phyloP scores from a whole-genome alignment of 1,139 yeast species.

The Casaregolazyma lundiana region DNA sequence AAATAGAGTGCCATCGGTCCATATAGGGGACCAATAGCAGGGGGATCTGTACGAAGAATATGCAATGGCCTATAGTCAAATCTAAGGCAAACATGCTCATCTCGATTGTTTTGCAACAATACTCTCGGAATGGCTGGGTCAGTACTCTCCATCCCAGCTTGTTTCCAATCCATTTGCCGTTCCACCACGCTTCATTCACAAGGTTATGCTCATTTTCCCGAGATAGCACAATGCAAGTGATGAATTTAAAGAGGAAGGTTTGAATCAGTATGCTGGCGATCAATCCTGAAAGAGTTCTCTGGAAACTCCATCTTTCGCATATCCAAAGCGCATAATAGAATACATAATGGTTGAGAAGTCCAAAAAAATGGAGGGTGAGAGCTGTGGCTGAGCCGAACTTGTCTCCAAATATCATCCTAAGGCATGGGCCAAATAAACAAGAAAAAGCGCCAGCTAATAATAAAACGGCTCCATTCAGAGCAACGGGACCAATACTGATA shows the following conservation, averaged over 20 bases:
- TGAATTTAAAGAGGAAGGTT: conserved; percentile 45
- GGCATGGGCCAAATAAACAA: conserved; percentile 53
- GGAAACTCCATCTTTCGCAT: conserved; percentile 59
- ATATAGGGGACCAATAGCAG: conserved; percentile 61
- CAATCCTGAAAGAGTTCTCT: conserved; percentile 53
- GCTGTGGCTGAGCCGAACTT: conserved; percentile 75
- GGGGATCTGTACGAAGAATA: conserved; percentile 60
- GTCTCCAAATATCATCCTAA: conserved; percentile 45
- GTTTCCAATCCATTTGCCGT: conserved; percentile 67
- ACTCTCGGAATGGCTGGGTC: conserved; percentile 68
- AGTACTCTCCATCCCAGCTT: conserved; percentile 55
- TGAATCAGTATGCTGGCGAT: conserved; percentile 56
- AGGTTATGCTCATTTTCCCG: conserved; percentile 55
- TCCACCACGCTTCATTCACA: conserved; percentile 79
- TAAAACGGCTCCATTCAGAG: conserved; percentile 43
- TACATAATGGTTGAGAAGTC: conserved; percentile 51
- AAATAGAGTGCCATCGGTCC: conserved; percentile 72
- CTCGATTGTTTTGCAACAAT: conserved; percentile 62
- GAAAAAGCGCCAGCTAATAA: conserved; percentile 46
- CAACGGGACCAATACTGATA: conserved; percentile 50
- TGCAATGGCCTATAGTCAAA: conserved; percentile 60
- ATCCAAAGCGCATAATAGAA: conserved; percentile 59
- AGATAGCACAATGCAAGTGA: conserved; percentile 47
- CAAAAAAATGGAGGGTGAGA: conserved; percentile 83
- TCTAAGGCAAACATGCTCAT: conserved; percentile 66